Evolutionary conservation across 441 rosid genomes (phyloP).

Genomic region (Jatropha podagrica): DNA sequence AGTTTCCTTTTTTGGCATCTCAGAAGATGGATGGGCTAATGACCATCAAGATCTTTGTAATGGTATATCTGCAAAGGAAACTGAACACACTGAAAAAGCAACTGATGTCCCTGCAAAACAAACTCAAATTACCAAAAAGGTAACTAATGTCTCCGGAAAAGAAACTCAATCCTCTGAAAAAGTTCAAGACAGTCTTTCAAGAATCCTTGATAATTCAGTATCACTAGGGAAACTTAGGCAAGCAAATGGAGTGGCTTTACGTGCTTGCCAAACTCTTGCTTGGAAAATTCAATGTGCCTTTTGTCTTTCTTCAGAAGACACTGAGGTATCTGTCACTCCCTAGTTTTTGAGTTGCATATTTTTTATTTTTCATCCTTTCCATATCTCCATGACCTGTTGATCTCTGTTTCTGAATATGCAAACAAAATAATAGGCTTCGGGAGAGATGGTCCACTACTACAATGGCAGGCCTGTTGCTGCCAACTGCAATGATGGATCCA

Average conservation of each 20-base stretch:
- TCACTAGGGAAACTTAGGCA: constrained; percentile 26
- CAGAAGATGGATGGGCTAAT: constrained; percentile 27
- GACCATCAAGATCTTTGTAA: constrained; percentile 23
- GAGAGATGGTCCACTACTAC: constrained; percentile 75
- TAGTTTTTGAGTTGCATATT: constrained; percentile 11
- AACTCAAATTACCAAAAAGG: neutral
- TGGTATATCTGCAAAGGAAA: constrained; percentile 1
- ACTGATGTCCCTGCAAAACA: constrained; percentile 2
- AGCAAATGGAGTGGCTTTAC: constrained; percentile 32
- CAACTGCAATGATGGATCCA: constrained; percentile 49
- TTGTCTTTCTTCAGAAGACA: constrained; percentile 66
- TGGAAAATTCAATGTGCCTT: constrained; percentile 55
- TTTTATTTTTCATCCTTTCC: neutral
- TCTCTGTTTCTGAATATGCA: constrained; percentile 19
- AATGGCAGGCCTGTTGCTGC: constrained; percentile 67
- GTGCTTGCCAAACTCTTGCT: constrained; percentile 34
- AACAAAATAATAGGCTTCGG: constrained; percentile 58
- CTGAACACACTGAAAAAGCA: neutral
- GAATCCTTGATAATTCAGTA: constrained; percentile 27
- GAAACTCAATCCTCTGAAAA: constrained; percentile 23
- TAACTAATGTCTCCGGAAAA: constrained; percentile 7
- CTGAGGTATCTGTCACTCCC: constrained; percentile 52
- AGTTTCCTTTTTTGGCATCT: constrained; percentile 32
- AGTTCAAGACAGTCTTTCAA: constrained; percentile 21
- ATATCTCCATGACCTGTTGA: neutral